Evolutionary conservation across 768 basidiomycete species (phyloP), one percentile per base, ranked within the genome.

Genomic region (Kwoniella botswanensis): DNA sequence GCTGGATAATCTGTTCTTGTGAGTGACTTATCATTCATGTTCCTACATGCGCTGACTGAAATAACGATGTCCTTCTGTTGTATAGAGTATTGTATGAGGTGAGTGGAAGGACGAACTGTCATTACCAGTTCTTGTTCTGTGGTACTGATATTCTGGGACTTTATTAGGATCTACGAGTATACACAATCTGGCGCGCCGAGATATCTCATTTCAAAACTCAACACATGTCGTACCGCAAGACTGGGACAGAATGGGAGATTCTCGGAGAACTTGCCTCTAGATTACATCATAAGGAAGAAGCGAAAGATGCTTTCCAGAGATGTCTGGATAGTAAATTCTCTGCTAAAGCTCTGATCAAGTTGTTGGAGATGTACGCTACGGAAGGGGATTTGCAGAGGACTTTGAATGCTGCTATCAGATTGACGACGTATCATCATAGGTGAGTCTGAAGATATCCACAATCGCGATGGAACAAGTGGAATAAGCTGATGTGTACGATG

Each of bases 171-270:
- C 86, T 99, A 50, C 90, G 97, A 17, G 92, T 99, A 4, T 98
- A 96, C 91, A 99, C 97, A 1, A 98, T 99, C 78, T 99, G 96
- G 89, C 89, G 97, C 24, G 96, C 97, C 2, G 97, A 98, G 81
- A 92, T 98, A 12, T 94, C 95, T 0, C 97, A 99, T 82, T 99
- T 97, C 88, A 98, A 97, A 82, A 95, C 94, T 2, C 96, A 98
- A 82, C 95, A 97, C 74, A 92, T 98, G 68, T 94, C 95, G 0
- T 99, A 99, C 82, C 90, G 94, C 70, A 98, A 98, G 86, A 98
- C 96, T 0, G 94, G 93, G 0, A 84, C 93, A 21, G 97, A 99
- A 84, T 99, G 97, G 96, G 97, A 98, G 85, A 96, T 98, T 57
- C 86, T 99, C 24, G 97, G 96, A 10, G 97, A 98, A 79, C 85